Evolutionary conservation across 108 stramenopile genomes (phyloP).

Genomic region (Conticribra guillardii): DNA sequence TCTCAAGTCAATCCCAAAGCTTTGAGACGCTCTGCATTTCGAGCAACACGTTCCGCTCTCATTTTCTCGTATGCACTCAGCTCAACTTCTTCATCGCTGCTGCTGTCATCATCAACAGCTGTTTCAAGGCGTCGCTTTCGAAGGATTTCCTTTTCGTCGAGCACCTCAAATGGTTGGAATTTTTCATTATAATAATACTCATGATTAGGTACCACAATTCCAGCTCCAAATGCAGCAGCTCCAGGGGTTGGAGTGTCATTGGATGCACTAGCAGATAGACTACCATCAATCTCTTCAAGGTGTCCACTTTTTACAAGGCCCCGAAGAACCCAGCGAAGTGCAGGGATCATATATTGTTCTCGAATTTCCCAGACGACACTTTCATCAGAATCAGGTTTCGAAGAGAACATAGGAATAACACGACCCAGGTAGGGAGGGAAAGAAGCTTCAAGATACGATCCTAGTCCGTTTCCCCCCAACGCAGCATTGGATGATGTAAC

Average conservation of each 20-base stretch:
- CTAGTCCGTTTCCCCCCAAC: slow-evolving; percentile 44
- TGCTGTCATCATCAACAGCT: slow-evolving; percentile 15
- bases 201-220: slow-evolving; percentile 44
- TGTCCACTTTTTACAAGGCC: slow-evolving; percentile 83
- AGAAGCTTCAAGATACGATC: slow-evolving; percentile 57
- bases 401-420: slow-evolving; percentile 45
- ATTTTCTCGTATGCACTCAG: slow-evolving; percentile 89
- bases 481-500: slow-evolving; percentile 34
- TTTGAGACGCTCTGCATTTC: slow-evolving; percentile 87
- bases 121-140: slow-evolving; percentile 44
- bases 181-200: slow-evolving; percentile 60
- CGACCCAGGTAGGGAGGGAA: slow-evolving; percentile 88
- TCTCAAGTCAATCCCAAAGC: slow-evolving; percentile 75
- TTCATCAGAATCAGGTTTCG: slow-evolving; percentile 5
- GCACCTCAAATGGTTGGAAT: slow-evolving; percentile 60
- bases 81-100: slow-evolving; percentile 61
- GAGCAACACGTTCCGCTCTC: slow-evolving; percentile 79
- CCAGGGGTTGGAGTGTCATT: slow-evolving; percentile 48
- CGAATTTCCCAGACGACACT: slow-evolving; percentile 82
- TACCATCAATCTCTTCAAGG: slow-evolving; percentile 58
- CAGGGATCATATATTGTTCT: slow-evolving; percentile 63
- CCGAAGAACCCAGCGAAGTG: slow-evolving; percentile 83
- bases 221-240: slow-evolving; percentile 27
- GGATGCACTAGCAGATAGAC: slow-evolving; percentile 58
- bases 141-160: slow-evolving; percentile 69